Evolutionary conservation across 2,329 filamentous ascomycete species (phyloP).

Genomic region (Paecilomyces sp.): DNA sequence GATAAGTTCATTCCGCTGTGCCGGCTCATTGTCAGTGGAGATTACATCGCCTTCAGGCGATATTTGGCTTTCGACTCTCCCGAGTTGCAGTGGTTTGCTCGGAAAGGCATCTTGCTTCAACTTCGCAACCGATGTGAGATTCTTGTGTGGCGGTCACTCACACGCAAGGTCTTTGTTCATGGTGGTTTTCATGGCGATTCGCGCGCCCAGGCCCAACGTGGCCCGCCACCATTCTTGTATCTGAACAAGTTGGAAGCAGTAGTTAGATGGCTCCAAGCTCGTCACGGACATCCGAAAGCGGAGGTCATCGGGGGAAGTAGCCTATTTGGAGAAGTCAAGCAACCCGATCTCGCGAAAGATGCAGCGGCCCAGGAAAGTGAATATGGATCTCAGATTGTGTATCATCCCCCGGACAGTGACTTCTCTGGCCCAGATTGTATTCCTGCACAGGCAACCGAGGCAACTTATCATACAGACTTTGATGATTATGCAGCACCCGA

Average conservation of each 20-base stretch:
- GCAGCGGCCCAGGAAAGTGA: conserved; percentile 7
- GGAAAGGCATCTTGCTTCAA: conserved; percentile 67
- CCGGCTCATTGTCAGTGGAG: conserved; percentile 62
- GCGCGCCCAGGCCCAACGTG: conserved; percentile 33
- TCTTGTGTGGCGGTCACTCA: conserved; percentile 75
- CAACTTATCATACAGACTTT: conserved; percentile 15
- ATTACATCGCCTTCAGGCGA: conserved; percentile 66
- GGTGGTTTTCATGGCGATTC: conserved; percentile 61
- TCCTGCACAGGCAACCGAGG: conserved; percentile 1
- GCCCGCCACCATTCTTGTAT: conserved; percentile 65
- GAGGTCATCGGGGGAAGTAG: conserved; percentile 1
- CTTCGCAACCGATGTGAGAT: conserved; percentile 71
- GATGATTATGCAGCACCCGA: conserved; percentile 29
- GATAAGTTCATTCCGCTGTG: conserved; percentile 68
- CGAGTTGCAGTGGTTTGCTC: conserved; percentile 66
- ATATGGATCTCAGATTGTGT: conserved; percentile 23
- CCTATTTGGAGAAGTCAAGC: neutral
- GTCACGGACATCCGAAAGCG: conserved; percentile 11
- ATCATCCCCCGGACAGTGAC: conserved; percentile 24
- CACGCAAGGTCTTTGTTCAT: conserved; percentile 69
- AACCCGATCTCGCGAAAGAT: conserved; percentile 2
- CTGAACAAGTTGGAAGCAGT: conserved; percentile 60
- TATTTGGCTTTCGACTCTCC: conserved; percentile 50
- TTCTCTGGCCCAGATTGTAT: conserved; percentile 17
- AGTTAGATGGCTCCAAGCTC: conserved; percentile 55